Evolutionary conservation across 2,329 filamentous ascomycete genomes (phyloP).

Genomic region (Bipolaris oryzae): DNA sequence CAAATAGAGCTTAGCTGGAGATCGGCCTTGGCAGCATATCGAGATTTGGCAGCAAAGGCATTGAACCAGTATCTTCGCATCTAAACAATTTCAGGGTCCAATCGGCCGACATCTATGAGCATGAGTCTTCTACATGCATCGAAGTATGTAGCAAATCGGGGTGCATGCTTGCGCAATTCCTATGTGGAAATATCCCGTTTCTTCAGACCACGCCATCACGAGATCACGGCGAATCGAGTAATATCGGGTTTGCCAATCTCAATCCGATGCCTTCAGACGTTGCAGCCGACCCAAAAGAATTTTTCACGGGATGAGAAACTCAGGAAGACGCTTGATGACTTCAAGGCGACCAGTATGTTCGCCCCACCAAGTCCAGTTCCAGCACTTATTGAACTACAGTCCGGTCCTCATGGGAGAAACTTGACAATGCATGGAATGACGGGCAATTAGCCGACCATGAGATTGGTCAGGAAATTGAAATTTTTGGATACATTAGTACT

Average conservation of each 20-base stretch:
- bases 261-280: constrained; percentile 23
- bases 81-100: background rate
- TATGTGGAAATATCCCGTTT: constrained; percentile 45
- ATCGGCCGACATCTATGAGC: background rate
- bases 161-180: constrained; percentile 32
- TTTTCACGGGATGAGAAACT: constrained; percentile 26
- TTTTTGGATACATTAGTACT: constrained; percentile 71
- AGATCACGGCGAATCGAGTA: constrained; percentile 26
- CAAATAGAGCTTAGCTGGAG: constrained; percentile 26
- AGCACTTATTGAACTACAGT: constrained; percentile 21
- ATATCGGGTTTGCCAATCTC: constrained; percentile 15
- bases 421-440: constrained; percentile 45
- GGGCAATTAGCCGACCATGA: background rate
- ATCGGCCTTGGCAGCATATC: constrained; percentile 19
- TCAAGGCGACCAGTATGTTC: constrained; percentile 41
- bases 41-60: constrained; percentile 4
- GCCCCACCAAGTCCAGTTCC: background rate
- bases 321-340: constrained; percentile 35
- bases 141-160: constrained; percentile 19
- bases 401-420: constrained; percentile 31
- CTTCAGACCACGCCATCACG: constrained; percentile 37
- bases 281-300: background rate
- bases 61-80: background rate
- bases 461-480: constrained; percentile 14
- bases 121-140: constrained; percentile 36